A percentile compares a stretch with the other conserved stretches of the same genome.
phyloP scores from a whole-genome alignment of 768 basidiomycete species.

The Pilatotrama ljubarskyi region DNA sequence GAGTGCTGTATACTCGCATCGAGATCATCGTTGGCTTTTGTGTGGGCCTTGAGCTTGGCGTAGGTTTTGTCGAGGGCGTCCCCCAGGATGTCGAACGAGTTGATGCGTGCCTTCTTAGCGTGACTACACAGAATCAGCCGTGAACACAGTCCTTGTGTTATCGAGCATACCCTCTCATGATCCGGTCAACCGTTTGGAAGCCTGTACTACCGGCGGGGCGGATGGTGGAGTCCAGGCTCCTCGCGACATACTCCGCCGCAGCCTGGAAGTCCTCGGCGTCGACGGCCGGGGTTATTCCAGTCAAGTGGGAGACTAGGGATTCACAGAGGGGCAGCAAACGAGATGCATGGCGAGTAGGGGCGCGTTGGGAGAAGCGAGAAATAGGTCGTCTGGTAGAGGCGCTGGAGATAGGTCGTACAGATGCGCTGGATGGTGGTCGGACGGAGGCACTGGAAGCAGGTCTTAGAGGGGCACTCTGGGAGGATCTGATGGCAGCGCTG shows the following conservation, averaged over 20 bases:
- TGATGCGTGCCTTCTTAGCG: constrained; percentile 64
- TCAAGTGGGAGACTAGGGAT: constrained; percentile 54
- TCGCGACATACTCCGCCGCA: constrained; percentile 57
- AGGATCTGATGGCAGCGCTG: constrained; percentile 25
- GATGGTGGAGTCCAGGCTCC: constrained; percentile 55
- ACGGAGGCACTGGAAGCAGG: constrained; percentile 33
- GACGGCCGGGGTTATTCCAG: constrained; percentile 46
- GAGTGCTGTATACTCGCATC: constrained; percentile 66
- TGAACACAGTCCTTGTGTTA: neutral
- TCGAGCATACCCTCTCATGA: constrained; percentile 50
- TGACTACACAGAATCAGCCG: constrained; percentile 16
- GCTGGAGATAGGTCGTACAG: constrained; percentile 42
- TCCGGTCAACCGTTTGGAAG: constrained; percentile 53
- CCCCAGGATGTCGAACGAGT: constrained; percentile 60
- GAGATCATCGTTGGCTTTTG: constrained; percentile 53
- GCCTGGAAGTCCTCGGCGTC: constrained; percentile 47
- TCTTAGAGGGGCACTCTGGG: constrained; percentile 8
- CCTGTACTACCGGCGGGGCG: constrained; percentile 61
- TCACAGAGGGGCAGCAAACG: constrained; percentile 57
- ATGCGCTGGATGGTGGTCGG: constrained; percentile 41
- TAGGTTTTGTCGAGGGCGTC: constrained; percentile 60
- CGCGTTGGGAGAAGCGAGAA: constrained; percentile 46
- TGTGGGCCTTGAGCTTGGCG: constrained; percentile 48
- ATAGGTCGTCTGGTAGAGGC: constrained; percentile 29
- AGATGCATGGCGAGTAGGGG: constrained; percentile 49